A percentile compares a stretch with the other conserved stretches of the same genome.
These are phyloP conservation scores for Suhomyces ambrosiae DNA, from an alignment of 1,139 yeast species.

Conservation along the genomic window DNA sequence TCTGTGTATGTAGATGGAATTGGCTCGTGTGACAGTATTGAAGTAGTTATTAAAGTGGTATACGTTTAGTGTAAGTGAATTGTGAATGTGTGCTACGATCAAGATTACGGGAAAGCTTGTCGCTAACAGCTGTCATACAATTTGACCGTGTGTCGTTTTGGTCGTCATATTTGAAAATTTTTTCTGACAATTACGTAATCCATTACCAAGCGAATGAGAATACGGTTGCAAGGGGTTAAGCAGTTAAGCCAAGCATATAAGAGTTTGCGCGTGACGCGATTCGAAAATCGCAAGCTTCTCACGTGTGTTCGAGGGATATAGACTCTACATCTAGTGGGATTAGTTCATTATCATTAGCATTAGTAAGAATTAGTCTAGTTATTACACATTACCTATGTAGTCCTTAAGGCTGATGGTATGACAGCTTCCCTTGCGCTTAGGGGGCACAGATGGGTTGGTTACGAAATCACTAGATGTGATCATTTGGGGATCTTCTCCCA, in stretches of 20 bases:
- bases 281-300: not conserved
- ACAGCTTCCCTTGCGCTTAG: conserved; percentile 19
- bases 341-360: not conserved
- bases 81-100: not conserved
- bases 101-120: conserved; percentile 2
- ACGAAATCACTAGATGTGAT: not conserved
- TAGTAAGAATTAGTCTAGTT: not conserved
- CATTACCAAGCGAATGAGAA: conserved; percentile 2
- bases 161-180: conserved; percentile 14
- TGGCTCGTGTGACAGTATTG: not conserved
- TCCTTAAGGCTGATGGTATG: conserved; percentile 26
- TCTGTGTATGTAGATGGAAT: not conserved
- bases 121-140: conserved; percentile 5
- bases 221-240: not conserved
- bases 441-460: not conserved
- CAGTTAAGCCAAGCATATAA: no score
- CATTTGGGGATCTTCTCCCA: conserved; percentile 6
- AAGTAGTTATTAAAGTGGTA: not conserved
- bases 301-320: conserved; percentile 1
- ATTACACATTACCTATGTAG: conserved; percentile 19
- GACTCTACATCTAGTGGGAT: no score
- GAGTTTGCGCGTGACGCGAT: conserved; percentile 8
- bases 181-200: conserved; percentile 12
- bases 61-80: not conserved
- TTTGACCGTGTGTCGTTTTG: conserved; percentile 8